These are phyloP conservation scores for Coemansia sp. DNA, from an alignment of 192 early-diverging fungal genomes.

Conservation along the genomic window DNA sequence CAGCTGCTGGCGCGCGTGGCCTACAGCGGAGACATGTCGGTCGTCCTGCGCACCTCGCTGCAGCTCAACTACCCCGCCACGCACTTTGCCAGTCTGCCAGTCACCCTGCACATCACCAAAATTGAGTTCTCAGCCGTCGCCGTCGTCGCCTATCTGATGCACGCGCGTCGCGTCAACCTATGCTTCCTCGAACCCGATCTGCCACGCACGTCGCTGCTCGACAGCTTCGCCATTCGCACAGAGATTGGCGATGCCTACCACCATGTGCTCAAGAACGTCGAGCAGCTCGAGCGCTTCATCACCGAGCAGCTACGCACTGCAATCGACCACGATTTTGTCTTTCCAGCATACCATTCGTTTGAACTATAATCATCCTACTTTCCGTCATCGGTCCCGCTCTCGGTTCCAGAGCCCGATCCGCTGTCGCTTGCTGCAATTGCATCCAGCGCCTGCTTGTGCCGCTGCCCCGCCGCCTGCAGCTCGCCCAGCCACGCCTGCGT, in stretches of 20 bases:
- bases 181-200: conserved; percentile 64
- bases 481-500: conserved; percentile 50
- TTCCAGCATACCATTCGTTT: conserved; percentile 69
- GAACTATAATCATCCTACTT: conserved; percentile 20
- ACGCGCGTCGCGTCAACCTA: conserved; percentile 66
- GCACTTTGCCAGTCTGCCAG: conserved; percentile 71
- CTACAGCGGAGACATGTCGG: conserved; percentile 74
- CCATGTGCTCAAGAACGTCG: conserved; percentile 78
- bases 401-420: no score
- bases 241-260: conserved; percentile 42
- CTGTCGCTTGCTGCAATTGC: neutral
- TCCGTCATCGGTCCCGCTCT: no score
- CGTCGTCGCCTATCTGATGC: conserved; percentile 63
- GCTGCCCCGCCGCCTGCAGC: conserved; percentile 31
- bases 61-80: conserved; percentile 73
- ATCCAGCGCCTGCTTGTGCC: conserved; percentile 12
- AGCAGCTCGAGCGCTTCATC: conserved; percentile 77
- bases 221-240: conserved; percentile 35
- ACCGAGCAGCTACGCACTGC: conserved; percentile 72
- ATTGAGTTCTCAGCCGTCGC: conserved; percentile 68
- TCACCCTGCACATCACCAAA: conserved; percentile 64
- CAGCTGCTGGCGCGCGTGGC: conserved; percentile 61
- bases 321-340: conserved; percentile 76
- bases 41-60: conserved; percentile 66
- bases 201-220: conserved; percentile 30